These are phyloP conservation scores for Coprinopsis sp. DNA, from an alignment of 768 basidiomycete species.

Conservation along the genomic window DNA sequence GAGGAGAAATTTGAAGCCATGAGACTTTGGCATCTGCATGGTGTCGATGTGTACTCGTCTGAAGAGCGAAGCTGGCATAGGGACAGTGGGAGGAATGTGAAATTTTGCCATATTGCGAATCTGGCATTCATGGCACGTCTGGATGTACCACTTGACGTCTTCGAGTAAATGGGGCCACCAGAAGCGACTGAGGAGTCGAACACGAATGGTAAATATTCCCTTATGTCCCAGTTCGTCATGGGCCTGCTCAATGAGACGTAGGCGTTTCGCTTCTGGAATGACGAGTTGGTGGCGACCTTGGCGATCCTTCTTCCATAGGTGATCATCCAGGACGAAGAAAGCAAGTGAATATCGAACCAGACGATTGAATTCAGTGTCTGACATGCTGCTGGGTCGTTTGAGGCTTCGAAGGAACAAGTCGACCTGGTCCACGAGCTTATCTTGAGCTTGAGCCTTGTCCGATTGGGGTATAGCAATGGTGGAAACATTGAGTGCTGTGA, in stretches of 20 bases:
- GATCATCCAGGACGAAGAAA: slow-evolving; percentile 14
- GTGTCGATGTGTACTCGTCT: slow-evolving; percentile 22
- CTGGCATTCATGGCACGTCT: slow-evolving; percentile 31
- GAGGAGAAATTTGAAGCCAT: slow-evolving; percentile 20
- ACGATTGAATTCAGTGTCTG: background rate
- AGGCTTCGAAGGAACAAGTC: slow-evolving; percentile 10
- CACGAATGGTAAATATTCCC: slow-evolving; percentile 19
- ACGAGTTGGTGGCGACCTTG: slow-evolving; percentile 17
- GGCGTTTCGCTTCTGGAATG: slow-evolving; percentile 8
- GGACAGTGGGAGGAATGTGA: slow-evolving; percentile 23
- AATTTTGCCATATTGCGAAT: slow-evolving; percentile 17
- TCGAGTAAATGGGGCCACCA: slow-evolving; percentile 25
- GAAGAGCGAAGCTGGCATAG: slow-evolving; percentile 22
- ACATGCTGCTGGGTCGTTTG: background rate
- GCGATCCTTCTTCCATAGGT: slow-evolving; percentile 17
- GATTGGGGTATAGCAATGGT: slow-evolving; percentile 5
- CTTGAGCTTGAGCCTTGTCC: slow-evolving; percentile 2
- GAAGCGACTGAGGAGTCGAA: slow-evolving; percentile 16
- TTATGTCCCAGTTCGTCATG: slow-evolving; percentile 28
- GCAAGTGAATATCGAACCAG: slow-evolving; percentile 6
- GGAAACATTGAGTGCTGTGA: too few species aligned
- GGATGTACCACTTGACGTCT: slow-evolving; percentile 29
- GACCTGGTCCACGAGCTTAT: slow-evolving; percentile 10
- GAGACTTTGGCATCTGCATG: slow-evolving; percentile 22
- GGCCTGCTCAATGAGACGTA: slow-evolving; percentile 15